phyloP scores from a whole-genome alignment of 148 eudicot species.

The Fagopyrum homotropicum region DNA sequence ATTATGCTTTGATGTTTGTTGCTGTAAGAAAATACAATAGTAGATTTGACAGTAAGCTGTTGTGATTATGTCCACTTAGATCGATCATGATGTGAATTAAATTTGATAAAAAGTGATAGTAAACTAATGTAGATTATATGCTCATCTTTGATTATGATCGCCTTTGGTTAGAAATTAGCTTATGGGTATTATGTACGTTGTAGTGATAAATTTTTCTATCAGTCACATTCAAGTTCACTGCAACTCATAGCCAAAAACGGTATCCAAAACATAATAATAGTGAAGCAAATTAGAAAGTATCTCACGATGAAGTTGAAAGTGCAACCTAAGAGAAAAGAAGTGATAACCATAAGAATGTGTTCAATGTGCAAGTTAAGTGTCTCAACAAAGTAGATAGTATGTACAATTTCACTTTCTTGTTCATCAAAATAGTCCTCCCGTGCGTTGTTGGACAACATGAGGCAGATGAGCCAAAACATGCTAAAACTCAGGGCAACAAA shows the following conservation, averaged over 20 bases:
- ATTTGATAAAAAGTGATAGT: too few relatives aligned
- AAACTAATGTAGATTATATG: too few relatives aligned
- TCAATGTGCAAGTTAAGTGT: background rate
- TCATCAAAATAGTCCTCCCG: constrained; percentile 72
- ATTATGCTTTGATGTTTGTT: too few relatives aligned
- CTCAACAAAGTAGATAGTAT: background rate
- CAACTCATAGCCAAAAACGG: background rate
- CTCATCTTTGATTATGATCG: too few relatives aligned
- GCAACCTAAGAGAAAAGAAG: too few relatives aligned
- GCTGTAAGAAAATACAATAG: too few relatives aligned
- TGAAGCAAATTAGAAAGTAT: background rate
- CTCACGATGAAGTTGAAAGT: background rate
- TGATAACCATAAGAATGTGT: background rate
- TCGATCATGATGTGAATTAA: too few relatives aligned
- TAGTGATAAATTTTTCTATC: background rate
- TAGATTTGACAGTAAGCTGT: too few relatives aligned
- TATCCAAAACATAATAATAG: too few relatives aligned
- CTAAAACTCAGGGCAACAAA: constrained; percentile 73
- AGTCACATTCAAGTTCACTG: background rate
- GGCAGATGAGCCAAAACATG: constrained; percentile 86
- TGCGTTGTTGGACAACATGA: constrained; percentile 70
- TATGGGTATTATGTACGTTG: too few relatives aligned
- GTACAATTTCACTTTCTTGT: background rate
- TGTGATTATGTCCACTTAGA: too few relatives aligned
- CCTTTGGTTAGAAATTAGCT: too few relatives aligned